A percentile compares a stretch with the other conserved stretches of the same genome.
Conservation (phyloP, 140 eudicot species). For the Senecio squalidus region DNA sequence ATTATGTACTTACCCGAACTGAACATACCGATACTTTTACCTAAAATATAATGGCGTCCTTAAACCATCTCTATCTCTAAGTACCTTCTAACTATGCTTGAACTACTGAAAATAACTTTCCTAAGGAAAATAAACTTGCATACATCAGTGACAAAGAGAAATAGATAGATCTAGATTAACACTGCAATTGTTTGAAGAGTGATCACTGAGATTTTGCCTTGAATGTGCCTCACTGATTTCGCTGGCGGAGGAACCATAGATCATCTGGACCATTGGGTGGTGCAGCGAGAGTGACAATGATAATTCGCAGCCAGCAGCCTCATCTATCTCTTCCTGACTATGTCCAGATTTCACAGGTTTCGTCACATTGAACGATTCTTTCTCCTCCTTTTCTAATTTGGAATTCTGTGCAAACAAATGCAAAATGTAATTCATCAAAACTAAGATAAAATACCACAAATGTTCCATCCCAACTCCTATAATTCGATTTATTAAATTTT, state of each 20-base stretch:
- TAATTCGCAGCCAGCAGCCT: conserved; percentile 25
- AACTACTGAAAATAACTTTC: neutral
- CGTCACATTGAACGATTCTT: conserved; percentile 13
- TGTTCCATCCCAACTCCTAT: neutral
- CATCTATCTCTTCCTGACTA: conserved; percentile 14
- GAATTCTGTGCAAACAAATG: conserved; percentile 19
- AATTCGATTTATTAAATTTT: no score
- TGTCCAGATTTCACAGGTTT: conserved; percentile 13
- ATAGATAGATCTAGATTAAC: conserved; percentile 64
- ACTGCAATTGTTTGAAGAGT: conserved; percentile 22
- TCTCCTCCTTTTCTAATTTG: conserved; percentile 10
- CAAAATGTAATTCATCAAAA: neutral
- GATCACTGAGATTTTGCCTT: conserved; percentile 8
- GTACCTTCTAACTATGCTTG: conserved; percentile 6
- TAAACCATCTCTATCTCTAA: neutral
- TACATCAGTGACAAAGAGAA: conserved; percentile 35
- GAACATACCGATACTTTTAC: conserved; percentile 5
- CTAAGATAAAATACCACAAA: neutral
- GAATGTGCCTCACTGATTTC: conserved; percentile 46
- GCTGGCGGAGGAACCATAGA: conserved; percentile 37
- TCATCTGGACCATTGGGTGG: conserved; percentile 32
- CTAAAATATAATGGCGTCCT: no score
- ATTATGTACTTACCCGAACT: neutral
- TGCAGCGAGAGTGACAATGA: conserved; percentile 59
- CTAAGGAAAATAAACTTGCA: neutral